Evolutionary conservation across 1,284 basidiomycete species (phyloP), one percentile per base, ranked within the genome.

Genomic region (Moesziomyces sp.): DNA sequence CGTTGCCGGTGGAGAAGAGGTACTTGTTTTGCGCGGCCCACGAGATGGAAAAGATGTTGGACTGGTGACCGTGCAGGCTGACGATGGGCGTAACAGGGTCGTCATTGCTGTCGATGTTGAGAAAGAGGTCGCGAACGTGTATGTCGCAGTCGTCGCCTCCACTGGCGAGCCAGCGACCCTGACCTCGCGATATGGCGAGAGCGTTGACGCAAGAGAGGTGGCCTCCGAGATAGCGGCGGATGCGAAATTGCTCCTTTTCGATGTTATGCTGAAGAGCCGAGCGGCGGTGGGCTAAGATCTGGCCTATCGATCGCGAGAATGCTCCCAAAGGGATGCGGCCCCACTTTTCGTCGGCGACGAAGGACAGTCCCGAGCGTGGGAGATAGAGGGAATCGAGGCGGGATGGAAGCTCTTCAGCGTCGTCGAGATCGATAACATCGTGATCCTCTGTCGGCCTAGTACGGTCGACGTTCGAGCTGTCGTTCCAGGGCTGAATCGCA

Each of bases 1-100:
- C 70, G 45, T 73, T 73, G 10, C 64, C 70, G 2, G 60, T 51
- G 8, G 58, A 62, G 28, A 55, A 73, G 47, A 73, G 70, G n/a
- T 57, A 65, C 51, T 59, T 49, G 38, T 69, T 64, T 13, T 73
- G 43, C 1, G 64, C 64, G 1, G 60, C 52, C 70, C 70, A 73
- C n/a, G 51, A 34, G 48, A 68, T 53, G 6, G 70, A 73, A 24
- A 73, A 73, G 70, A 73, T 63, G 59, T 73, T 73, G 58, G 63
- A 67, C 14, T 58, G 24, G 18, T 73, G 70, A 9, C 70, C 70
- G 7, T 68, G 42, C 11, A 73, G 52, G n/a, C 53, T 58, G 30
- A 46, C 42, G 6, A 68, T 14, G 2, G 70, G 70, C 5, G 55
- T 44, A 21, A 26, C 24, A 26, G 26, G 28, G 19, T 61, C 28